Evolutionary conservation across 352 stramenopile genomes (phyloP).

Genomic region (Pythium vanterpoolii): DNA sequence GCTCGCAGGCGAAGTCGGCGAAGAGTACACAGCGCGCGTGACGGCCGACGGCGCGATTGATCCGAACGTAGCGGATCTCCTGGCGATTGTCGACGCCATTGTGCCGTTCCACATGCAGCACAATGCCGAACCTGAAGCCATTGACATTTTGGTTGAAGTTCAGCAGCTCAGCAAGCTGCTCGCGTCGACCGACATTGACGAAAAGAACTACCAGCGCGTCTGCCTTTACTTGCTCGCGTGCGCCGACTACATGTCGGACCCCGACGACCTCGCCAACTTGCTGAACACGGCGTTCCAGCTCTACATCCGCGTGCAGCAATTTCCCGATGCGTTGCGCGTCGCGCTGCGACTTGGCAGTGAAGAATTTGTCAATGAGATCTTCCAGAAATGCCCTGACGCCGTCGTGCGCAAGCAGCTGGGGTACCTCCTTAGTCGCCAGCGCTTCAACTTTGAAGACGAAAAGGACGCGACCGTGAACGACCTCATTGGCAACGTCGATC

Average conservation of each 20-base stretch:
- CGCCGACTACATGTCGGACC: conserved; percentile 98
- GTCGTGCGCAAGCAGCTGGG: conserved; percentile 91
- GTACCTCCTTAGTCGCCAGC: conserved; percentile 94
- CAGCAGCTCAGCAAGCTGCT: conserved; percentile 95
- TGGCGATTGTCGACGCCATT: conserved; percentile 97
- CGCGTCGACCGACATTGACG: conserved; percentile 92
- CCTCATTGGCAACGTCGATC: conserved; percentile 96
- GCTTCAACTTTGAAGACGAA: conserved; percentile 94
- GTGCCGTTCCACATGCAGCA: conserved; percentile 99
- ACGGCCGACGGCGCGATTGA: conserved; percentile 48
- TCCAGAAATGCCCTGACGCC: conserved; percentile 69
- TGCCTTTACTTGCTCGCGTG: conserved; percentile 99
- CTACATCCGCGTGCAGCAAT: conserved; percentile 93
- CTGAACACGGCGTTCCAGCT: conserved; percentile 93
- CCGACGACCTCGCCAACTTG: conserved; percentile 94
- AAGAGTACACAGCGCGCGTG: conserved; percentile 84
- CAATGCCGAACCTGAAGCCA: conserved; percentile 98
- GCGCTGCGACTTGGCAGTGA: conserved; percentile 91
- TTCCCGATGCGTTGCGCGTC: conserved; percentile 96
- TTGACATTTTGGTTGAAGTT: conserved; percentile 99
- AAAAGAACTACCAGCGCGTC: conserved; percentile 98
- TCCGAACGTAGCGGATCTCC: conserved; percentile 88
- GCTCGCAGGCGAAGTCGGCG: conserved; percentile 96
- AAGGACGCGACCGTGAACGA: conserved; percentile 89
- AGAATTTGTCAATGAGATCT: conserved; percentile 70